These are phyloP conservation scores for Xylariaceae sp. DNA, from an alignment of 2,329 filamentous ascomycete genomes.

Conservation along the genomic window DNA sequence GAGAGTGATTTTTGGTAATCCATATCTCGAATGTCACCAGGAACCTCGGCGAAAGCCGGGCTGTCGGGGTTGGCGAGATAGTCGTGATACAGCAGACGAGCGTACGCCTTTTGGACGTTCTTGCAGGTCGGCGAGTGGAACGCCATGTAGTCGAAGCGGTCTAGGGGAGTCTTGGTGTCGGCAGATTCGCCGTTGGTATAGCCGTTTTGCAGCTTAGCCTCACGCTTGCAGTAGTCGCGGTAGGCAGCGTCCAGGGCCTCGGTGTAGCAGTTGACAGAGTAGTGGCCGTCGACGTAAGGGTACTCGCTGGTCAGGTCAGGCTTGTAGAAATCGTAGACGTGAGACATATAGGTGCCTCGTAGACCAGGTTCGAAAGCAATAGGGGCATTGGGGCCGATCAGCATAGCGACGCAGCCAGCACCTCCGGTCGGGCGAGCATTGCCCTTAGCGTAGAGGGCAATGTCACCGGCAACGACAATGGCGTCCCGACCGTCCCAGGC, in stretches of 20 bases:
- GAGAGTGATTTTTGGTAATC: constrained; percentile 79
- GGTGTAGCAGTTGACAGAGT: constrained; percentile 81
- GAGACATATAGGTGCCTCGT: constrained; percentile 80
- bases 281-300: constrained; percentile 83
- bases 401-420: constrained; percentile 78
- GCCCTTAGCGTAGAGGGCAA: constrained; percentile 85
- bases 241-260: constrained; percentile 82
- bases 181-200: constrained; percentile 54
- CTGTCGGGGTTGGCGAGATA: constrained; percentile 73
- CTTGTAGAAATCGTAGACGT: constrained; percentile 92
- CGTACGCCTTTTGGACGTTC: constrained; percentile 84
- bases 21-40: constrained; percentile 77
- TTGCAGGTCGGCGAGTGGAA: constrained; percentile 91
- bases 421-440: constrained; percentile 81
- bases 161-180: constrained; percentile 66
- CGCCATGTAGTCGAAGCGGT: constrained; percentile 82
- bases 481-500: constrained; percentile 85
- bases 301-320: constrained; percentile 87
- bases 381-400: constrained; percentile 79
- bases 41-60: constrained; percentile 74
- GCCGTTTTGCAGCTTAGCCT: constrained; percentile 63
- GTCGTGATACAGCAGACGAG: constrained; percentile 84
- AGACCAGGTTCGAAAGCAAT: constrained; percentile 79
- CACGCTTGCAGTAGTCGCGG: constrained; percentile 78
- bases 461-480: constrained; percentile 81